Evolutionary conservation across 306 rosid species (phyloP).

Genomic region (Trifolium subterraneum): DNA sequence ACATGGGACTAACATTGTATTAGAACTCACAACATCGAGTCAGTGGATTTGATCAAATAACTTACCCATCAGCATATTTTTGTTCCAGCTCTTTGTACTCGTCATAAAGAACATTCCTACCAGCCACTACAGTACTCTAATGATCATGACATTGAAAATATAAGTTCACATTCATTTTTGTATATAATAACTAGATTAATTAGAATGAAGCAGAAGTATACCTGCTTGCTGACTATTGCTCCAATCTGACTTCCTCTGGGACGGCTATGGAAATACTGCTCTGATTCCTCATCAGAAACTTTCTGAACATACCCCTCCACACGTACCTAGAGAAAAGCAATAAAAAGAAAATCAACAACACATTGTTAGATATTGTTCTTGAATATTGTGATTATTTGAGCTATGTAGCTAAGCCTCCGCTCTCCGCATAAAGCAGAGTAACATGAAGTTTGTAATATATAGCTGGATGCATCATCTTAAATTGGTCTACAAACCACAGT

Average conservation of each 20-base stretch:
- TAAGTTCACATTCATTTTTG: conserved; percentile 28
- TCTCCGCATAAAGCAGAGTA: background rate
- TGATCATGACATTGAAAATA: conserved; percentile 41
- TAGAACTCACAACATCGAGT: conserved; percentile 21
- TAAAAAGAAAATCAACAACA: conserved; percentile 10
- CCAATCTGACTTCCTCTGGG: conserved; percentile 98
- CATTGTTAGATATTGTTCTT: conserved; percentile 23
- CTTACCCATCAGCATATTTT: conserved; percentile 88
- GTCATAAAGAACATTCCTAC: conserved; percentile 79
- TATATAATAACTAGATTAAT: conserved; percentile 20
- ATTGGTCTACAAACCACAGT: conserved; percentile 19
- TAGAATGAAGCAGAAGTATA: conserved; percentile 47
- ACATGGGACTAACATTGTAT: conserved; percentile 18
- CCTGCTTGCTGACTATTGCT: conserved; percentile 98
- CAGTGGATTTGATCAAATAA: conserved; percentile 31
- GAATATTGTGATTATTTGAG: conserved; percentile 29
- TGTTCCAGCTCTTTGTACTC: conserved; percentile 74
- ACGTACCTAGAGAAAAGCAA: conserved; percentile 61
- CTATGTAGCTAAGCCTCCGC: conserved; percentile 22
- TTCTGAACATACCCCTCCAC: conserved; percentile 89
- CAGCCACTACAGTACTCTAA: conserved; percentile 82
- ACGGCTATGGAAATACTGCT: conserved; percentile 91
- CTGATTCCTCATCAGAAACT: conserved; percentile 88
- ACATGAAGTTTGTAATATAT: conserved; percentile 24
- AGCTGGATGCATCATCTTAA: conserved; percentile 28